Conservation (phyloP, 768 basidiomycete genomes). For the Auriscalpium orientale region DNA sequence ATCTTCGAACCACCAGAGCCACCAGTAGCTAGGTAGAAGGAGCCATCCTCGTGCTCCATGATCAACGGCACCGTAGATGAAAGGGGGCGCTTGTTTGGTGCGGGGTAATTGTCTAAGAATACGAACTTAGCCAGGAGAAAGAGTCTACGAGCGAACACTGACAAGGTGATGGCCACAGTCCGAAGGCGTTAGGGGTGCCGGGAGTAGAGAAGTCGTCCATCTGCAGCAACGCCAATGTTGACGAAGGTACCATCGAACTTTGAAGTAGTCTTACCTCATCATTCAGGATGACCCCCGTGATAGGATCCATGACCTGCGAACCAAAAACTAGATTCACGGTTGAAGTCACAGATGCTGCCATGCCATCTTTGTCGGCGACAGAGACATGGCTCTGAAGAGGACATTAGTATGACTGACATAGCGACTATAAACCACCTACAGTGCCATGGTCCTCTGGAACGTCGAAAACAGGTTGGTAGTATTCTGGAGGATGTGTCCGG, state of each 20-base stretch:
- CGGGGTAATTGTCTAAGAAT: conserved; percentile 75
- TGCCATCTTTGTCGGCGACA: conserved; percentile 74
- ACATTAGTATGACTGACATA: background rate
- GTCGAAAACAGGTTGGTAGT: conserved; percentile 82
- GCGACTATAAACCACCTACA: conserved; percentile 26
- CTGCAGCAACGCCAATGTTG: conserved; percentile 20
- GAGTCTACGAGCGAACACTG: background rate
- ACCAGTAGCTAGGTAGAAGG: conserved; percentile 68
- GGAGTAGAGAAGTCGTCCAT: conserved; percentile 94
- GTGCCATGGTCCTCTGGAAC: conserved; percentile 82
- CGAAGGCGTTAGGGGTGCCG: conserved; percentile 77
- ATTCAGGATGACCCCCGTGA: conserved; percentile 85
- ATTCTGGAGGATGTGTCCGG: conserved; percentile 68
- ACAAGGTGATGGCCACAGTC: conserved; percentile 74
- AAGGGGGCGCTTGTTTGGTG: conserved; percentile 79
- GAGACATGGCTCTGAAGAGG: conserved; percentile 70
- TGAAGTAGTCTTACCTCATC: conserved; percentile 49
- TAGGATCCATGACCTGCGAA: conserved; percentile 76
- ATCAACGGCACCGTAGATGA: conserved; percentile 82
- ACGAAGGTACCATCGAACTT: no score
- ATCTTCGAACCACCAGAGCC: conserved; percentile 88
- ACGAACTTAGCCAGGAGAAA: conserved; percentile 2
- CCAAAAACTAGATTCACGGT: conserved; percentile 91
- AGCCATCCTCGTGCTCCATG: conserved; percentile 66
- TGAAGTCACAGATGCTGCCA: conserved; percentile 81